Conservation (phyloP, 2,329 filamentous ascomycete genomes). For the Didymella segeticola region DNA sequence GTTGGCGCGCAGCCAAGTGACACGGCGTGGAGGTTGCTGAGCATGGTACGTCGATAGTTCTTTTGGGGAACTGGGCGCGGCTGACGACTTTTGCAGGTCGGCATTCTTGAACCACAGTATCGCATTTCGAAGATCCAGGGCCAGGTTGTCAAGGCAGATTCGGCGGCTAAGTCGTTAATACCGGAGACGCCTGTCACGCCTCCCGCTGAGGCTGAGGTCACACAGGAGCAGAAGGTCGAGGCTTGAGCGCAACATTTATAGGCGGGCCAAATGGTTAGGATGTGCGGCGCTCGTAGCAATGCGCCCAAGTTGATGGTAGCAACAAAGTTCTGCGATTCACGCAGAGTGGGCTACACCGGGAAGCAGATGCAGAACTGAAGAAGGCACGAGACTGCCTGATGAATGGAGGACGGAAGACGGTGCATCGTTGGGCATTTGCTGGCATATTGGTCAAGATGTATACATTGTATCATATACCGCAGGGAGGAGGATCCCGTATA, state of each 20-base stretch:
- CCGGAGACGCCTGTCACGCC: slow-evolving; percentile 17
- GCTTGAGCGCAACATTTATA: neutral
- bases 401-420: neutral
- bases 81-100: slow-evolving; percentile 31
- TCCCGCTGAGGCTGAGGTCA: slow-evolving; percentile 9
- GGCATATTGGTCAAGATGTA: neutral
- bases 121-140: slow-evolving; percentile 42
- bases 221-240: slow-evolving; percentile 17
- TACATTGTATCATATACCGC: slow-evolving; percentile 2
- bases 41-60: slow-evolving; percentile 64
- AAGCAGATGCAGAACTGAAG: neutral
- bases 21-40: slow-evolving; percentile 83
- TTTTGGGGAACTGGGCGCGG: neutral
- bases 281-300: no score
- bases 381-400: neutral
- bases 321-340: no score
- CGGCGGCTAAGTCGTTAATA: slow-evolving; percentile 38
- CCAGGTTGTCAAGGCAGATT: slow-evolving; percentile 40
- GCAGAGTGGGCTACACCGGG: neutral
- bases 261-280: no score
- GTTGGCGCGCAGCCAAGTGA: slow-evolving; percentile 95
- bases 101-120: slow-evolving; percentile 48
- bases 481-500: neutral
- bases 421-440: slow-evolving; percentile 6
- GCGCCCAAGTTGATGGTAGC: neutral